Base-by-base conservation (phyloP, 78 protist species). In the Dictyostelium firmibasis region DNA sequence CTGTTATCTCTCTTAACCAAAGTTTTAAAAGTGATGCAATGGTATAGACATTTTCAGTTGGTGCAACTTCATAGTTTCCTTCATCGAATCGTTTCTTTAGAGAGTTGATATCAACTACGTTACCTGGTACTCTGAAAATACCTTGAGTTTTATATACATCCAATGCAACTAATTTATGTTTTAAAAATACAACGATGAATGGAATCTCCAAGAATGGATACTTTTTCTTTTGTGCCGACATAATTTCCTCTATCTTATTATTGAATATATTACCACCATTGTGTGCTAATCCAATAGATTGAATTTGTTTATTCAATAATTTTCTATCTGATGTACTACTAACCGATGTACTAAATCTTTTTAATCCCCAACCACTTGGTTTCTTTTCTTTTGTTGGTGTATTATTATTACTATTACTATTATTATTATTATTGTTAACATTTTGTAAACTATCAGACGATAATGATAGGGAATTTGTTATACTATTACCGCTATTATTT, bases 81-180 rank as follows among this genome's bases (percentile, higher is more conserved):
- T 89, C 94, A 33, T 81, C 79, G 23, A 89, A 50, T 81, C 79
- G 31, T 38, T 89, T 89, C n/a, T 89, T 89, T 0, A 38, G 3
- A 2, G 20, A 23, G 43, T 89, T 81, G 50, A 89, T 89, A 70
- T 89, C 94, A 0, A 89, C 53, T 1, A 89, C 67, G 70, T 81
- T 81, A 25, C 85, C 84, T 8, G 94, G 94, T 3, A 89, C 94
- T 33, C 94, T 78, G 16, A 89, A 89, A 10, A 89, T 69, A 14
- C 94, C 94, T 25, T 89, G 86, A 10, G 94, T 81, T 16, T 60
- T 57, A 38, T 25, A 89, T 2, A 75, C 94, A 89, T 89, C 64
- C 81, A 81, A 60, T 67, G 67, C 25, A 13, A 81, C 47, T 44
- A 89, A 53, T 47, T 81, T 89, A 27, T 75, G 33, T 62, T 89